Percentiles rank a stretch among this genome's conserved stretches.
These are phyloP conservation scores for Drechslera avenae DNA, from an alignment of 2,329 filamentous ascomycete species.

Conservation along the genomic window DNA sequence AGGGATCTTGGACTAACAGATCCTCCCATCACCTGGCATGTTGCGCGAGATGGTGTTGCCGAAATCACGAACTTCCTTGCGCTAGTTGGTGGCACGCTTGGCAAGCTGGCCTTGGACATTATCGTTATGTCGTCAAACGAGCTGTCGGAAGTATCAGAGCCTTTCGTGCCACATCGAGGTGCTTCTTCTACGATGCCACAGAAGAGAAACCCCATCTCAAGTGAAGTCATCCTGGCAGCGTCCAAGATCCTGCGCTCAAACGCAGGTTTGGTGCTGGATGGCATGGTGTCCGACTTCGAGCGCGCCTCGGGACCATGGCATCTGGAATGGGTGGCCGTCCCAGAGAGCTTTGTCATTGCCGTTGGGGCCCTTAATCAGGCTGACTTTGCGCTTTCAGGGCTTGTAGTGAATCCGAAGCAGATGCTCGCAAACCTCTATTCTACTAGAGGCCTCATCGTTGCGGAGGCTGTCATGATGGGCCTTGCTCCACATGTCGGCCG, in stretches of 20 bases:
- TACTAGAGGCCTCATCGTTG: constrained; percentile 60
- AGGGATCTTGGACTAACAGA: constrained; percentile 55
- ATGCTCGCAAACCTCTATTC: constrained; percentile 60
- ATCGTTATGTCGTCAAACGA: constrained; percentile 65
- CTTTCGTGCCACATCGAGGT: constrained; percentile 47
- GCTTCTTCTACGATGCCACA: constrained; percentile 47
- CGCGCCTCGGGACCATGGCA: constrained; percentile 64
- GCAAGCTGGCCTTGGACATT: constrained; percentile 62
- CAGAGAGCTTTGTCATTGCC: constrained; percentile 59
- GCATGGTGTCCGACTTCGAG: constrained; percentile 64
- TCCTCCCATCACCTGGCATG: constrained; percentile 63
- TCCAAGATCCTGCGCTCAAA: constrained; percentile 61
- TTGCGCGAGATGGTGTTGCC: constrained; percentile 59
- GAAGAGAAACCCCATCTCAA: constrained; percentile 64
- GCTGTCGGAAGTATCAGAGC: constrained; percentile 60
- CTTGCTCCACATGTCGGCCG: constrained; percentile 60
- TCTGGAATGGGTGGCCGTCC: constrained; percentile 63
- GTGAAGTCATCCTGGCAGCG: constrained; percentile 61
- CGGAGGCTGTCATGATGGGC: constrained; percentile 66
- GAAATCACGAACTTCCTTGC: constrained; percentile 61
- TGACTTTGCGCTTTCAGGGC: constrained; percentile 58
- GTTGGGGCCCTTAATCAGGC: constrained; percentile 61
- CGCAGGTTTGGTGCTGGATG: constrained; percentile 59
- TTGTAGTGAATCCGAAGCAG: constrained; percentile 56
- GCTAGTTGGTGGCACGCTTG: constrained; percentile 59